Evolutionary conservation across 108 stramenopile species (phyloP), one percentile per base, ranked within the genome.

Genomic region (Stephanodiscus minutulus): DNA sequence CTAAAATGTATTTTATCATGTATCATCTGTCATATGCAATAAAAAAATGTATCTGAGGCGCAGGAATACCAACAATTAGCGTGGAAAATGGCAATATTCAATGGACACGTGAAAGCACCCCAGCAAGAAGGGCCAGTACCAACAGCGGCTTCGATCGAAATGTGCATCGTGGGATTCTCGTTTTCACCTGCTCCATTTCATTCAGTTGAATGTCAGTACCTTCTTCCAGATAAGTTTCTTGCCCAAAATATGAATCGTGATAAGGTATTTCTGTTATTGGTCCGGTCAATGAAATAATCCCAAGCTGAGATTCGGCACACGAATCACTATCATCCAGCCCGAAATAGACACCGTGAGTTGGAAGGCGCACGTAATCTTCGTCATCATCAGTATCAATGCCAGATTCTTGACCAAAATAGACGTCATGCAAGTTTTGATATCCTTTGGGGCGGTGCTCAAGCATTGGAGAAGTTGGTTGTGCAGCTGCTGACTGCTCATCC

Each of bases 391-490:
- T n/a, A 4, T 4, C 64, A 31, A 35, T 33, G 13, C 10, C 41
- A 27, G 44, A 33, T 21, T 48, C 64, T 64, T 60, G 59, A 39
- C 64, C 64, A 48, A 33, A 64, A n/a, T 39, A 64, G 4, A 33
- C 20, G 41, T 64, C 64, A 27, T 50, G 49, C 9, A 64, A 49
- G 11, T 22, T 22, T 39, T 64, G 64, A 36, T 0, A 36, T 22
- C 49, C 22, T 24, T 24, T 25, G 0, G 39, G 12, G 24, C 7
- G 10, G 27, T 28, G 28, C 13, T 39, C 0, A 46, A 48, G 18
- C 46, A 43, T 39, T n/a, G 47, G 39, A 24, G 9, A 20, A 5
- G 17, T 21, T 48, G 18, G 9, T 25, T 24, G 7, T 35, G 20
- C 22, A 41, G 48, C 13, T n/a, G 48, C 13, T n/a, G 49, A 64